phyloP scores from a whole-genome alignment of 2,329 filamentous ascomycete genomes.

The Fusarium paranaense region DNA sequence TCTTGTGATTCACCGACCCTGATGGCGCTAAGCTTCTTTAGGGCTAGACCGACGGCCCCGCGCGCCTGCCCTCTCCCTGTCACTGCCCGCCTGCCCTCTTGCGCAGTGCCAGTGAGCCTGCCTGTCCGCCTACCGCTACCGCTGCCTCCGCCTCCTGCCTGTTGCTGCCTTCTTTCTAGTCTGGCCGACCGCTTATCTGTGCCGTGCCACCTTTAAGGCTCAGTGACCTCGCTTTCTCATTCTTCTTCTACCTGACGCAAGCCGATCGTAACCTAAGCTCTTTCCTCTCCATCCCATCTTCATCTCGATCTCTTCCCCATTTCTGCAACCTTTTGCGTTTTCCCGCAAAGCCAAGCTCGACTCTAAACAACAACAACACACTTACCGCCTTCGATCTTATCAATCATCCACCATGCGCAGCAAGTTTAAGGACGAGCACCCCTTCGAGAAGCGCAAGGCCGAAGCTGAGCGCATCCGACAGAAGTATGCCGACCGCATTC shows the following conservation, averaged over 20 bases:
- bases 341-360: slow-evolving; percentile 13
- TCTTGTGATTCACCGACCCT: slow-evolving; percentile 44
- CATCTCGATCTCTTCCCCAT: slow-evolving; percentile 8
- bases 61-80: slow-evolving; percentile 37
- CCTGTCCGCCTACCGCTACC: slow-evolving; percentile 26
- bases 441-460: slow-evolving; percentile 99
- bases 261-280: slow-evolving; percentile 43
- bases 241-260: slow-evolving; percentile 46
- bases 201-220: slow-evolving; percentile 34
- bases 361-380: slow-evolving; percentile 10
- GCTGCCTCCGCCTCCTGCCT: slow-evolving; percentile 37
- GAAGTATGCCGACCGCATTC: slow-evolving; percentile 98
- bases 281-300: slow-evolving; percentile 37
- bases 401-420: slow-evolving; percentile 80
- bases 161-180: slow-evolving; percentile 33
- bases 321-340: slow-evolving; percentile 8
- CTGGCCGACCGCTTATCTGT: slow-evolving; percentile 46
- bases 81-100: slow-evolving; percentile 41
- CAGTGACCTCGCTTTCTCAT: slow-evolving; percentile 42
- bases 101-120: slow-evolving; percentile 13
- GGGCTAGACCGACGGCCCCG: slow-evolving; percentile 41
- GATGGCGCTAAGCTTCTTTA: slow-evolving; percentile 13
- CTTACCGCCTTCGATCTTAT: slow-evolving; percentile 33
- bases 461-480: slow-evolving; percentile 99
- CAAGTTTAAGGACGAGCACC: slow-evolving; percentile 99